Evolutionary conservation across 2,329 filamentous ascomycete species (phyloP), one percentile per base, ranked within the genome.

Genomic region (Colletotrichum liriopes): DNA sequence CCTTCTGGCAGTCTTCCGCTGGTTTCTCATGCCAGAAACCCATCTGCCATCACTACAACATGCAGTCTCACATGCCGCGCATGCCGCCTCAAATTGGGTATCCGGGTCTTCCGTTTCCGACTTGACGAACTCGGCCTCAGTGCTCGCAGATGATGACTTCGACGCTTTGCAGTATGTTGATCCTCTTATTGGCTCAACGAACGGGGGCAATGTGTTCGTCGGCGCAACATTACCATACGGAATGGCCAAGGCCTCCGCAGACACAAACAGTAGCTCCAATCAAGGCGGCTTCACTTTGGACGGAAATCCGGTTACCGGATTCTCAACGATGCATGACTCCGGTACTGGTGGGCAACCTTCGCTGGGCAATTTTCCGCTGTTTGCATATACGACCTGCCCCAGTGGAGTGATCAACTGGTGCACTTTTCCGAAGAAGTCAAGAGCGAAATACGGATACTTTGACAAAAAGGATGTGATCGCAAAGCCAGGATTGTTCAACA

Each of bases 331-430:
- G 82, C 89, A 90, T 77, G 89, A 91, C 76, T 88, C 86, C 2
- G 89, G 89, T 1, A 90, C 88, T 0, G 89, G 89, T 29, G 85
- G 85, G 9, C 80, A 82, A 1, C 89, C 92, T 0, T 93, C 91
- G 5, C 82, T 94, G 20, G 93, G 92, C 18, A 94, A 93, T 77
- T 94, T 94, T 65, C 91, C 93, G 0, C 83, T 94, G 1, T 94
- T 94, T 74, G 86, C 92, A 0, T 92, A 93, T 73, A 82, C 87
- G 5, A 84, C 85, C 51, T 94, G 93, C 74, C 84, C 87, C 0
- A 86, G 83, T 18, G 88, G 93, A 72, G 87, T 91, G 49, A 80
- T 94, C 65, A 84, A 93, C 76, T 83, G 84, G 9, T 94, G 92
- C 79, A 84, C 82, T 16, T 94, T 89, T 76, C 86, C 88, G 14